Base-by-base conservation (phyloP, 2,329 filamentous ascomycete species). In the Fusarium verrucosum region DNA sequence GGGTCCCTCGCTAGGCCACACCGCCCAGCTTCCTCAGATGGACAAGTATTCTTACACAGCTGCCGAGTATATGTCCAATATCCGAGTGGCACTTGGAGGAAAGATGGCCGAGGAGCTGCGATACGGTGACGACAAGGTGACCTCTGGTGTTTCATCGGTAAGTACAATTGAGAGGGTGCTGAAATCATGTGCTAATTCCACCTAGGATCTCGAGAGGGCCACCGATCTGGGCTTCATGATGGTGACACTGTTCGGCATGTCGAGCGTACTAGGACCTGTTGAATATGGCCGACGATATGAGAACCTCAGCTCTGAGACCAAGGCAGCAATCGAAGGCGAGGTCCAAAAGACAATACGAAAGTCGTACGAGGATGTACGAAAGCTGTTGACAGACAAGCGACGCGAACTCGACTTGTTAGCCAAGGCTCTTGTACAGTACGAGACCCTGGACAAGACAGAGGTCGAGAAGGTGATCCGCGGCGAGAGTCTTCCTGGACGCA, bases 31-130 rank as follows among this genome's bases (percentile, higher is more conserved):
- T 22, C 94, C 94, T 0, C 90, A 95, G 74, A 93, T 96, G 83
- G 94, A 97, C 79, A 93, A 94, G 77, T 93, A 97, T 72, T 95
- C 92, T 13, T 88, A 88, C 77, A 91, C 91, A n/a, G 92, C 93
- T 70, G 87, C 87, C 52, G 92, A 99, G 74, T 93, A 93, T 70
- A 82, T 94, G 68, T 89, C 92, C 30, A 82, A 87, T 49, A 92
- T 97, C 58, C 92, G 94, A 71, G 87, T 94, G 22, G 85, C 86
- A 33, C 89, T 97, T 80, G 93, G 92, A 68, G 93, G 93, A 52
- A 95, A 94, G 77, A 91, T 93, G 67, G 93, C 90, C 0, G 93
- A 97, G 76, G 94, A 98, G 79, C 86, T 99, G 66, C 88, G 95
- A 47, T 99, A 93, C 72, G 95, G 95, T 25, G 82, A 89, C n/a